Conservation (phyloP, 2,329 filamentous ascomycete genomes). For the Chrysoporthe austroafricana region DNA sequence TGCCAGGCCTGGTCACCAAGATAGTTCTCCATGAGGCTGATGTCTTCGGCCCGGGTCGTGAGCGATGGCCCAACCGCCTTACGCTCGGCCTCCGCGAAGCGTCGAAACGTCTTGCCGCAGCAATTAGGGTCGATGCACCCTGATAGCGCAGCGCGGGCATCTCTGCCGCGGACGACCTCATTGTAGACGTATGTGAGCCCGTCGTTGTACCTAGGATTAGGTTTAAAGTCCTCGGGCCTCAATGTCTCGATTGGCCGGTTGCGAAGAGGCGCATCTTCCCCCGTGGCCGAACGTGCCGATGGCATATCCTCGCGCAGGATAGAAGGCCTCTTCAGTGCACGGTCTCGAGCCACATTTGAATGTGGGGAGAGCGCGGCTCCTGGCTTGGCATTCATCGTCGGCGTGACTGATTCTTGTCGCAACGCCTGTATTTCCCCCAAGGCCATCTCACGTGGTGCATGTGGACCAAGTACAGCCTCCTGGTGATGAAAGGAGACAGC, state of each 20-base stretch:
- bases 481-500: conserved; percentile 3
- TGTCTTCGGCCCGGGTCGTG: conserved; percentile 45
- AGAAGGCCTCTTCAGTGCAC: conserved; percentile 21
- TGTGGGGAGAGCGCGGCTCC: neutral
- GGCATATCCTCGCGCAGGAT: conserved; percentile 28
- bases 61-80: conserved; percentile 39
- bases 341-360: neutral
- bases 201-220: conserved; percentile 74
- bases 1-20: conserved; percentile 64
- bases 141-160: conserved; percentile 69
- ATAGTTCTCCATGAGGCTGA: conserved; percentile 58
- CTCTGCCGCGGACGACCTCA: conserved; percentile 73
- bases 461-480: neutral
- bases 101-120: conserved; percentile 72
- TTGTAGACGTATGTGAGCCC: conserved; percentile 73
- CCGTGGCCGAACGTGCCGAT: conserved; percentile 15
- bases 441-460: conserved; percentile 12
- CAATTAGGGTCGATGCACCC: conserved; percentile 78
- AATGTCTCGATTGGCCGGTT: conserved; percentile 61
- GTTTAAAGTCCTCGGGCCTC: conserved; percentile 74
- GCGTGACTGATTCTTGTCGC: neutral
- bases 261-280: conserved; percentile 48
- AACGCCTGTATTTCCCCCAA: neutral
- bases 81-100: conserved; percentile 62
- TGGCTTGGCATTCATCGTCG: neutral